Evolutionary conservation across 2,329 filamentous ascomycete species (phyloP).

Genomic region (Geoglossum cookeanum): DNA sequence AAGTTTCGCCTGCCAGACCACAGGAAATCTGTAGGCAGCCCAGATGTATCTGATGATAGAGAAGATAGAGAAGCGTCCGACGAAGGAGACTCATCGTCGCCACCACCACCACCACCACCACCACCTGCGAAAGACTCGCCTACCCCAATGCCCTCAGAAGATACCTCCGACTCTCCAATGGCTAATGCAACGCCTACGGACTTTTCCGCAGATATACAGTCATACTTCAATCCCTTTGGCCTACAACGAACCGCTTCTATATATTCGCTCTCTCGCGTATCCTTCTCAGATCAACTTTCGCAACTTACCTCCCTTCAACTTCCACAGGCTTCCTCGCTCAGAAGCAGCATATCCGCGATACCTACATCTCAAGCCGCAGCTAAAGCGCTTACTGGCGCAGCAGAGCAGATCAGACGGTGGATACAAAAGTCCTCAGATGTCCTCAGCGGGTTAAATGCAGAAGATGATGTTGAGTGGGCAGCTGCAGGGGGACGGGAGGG

Average conservation of each 20-base stretch:
- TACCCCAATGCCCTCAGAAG: background rate
- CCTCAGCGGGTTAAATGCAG: conserved; percentile 71
- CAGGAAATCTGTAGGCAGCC: background rate
- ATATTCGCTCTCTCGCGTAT: background rate
- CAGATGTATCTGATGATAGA: background rate
- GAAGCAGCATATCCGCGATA: background rate
- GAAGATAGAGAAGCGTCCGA: background rate
- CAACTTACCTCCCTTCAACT: background rate
- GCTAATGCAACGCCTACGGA: background rate
- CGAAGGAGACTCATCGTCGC: background rate
- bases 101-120: background rate
- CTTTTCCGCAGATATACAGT: background rate
- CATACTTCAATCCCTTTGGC: background rate
- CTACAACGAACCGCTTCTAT: conserved; percentile 1
- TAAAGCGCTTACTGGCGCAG: conserved; percentile 29
- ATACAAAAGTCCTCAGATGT: conserved; percentile 84
- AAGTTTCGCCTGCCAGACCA: background rate
- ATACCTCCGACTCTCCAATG: background rate
- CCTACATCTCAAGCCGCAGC: background rate
- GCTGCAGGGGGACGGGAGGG: conserved; percentile 54
- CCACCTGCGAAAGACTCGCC: background rate
- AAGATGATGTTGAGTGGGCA: conserved; percentile 95
- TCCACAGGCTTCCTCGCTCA: background rate
- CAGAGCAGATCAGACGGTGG: conserved; percentile 86
- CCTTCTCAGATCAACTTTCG: background rate